phyloP scores from a whole-genome alignment of 1,284 basidiomycete genomes.

The Trametes versicolor region DNA sequence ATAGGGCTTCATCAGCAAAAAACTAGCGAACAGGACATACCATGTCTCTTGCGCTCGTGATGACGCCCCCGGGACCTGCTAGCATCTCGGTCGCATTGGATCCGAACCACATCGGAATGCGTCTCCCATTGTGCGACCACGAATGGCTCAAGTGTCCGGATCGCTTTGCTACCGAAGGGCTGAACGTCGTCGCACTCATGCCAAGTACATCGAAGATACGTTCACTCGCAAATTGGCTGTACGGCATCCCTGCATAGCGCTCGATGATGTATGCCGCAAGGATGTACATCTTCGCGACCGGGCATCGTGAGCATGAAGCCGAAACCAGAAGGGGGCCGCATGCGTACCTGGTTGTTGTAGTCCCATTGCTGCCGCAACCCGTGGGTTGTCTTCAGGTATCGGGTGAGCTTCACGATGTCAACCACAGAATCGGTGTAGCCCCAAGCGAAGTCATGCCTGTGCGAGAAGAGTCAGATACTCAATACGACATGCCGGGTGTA shows the following conservation, averaged over 20 bases:
- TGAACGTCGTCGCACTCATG: conserved; percentile 48
- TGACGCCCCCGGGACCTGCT: conserved; percentile 47
- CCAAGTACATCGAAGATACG: conserved; percentile 45
- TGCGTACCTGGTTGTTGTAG: conserved; percentile 53
- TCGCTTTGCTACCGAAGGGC: conserved; percentile 43
- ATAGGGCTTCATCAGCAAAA: background rate
- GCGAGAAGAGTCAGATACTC: background rate
- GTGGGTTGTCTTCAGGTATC: conserved; percentile 47
- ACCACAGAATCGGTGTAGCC: conserved; percentile 39
- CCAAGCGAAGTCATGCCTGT: conserved; percentile 48
- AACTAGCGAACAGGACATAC: conserved; percentile 25
- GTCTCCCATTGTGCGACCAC: conserved; percentile 36
- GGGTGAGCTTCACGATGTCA: conserved; percentile 44
- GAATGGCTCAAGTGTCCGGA: conserved; percentile 48
- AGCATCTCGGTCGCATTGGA: conserved; percentile 37
- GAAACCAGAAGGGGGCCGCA: background rate
- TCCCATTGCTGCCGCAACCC: conserved; percentile 52
- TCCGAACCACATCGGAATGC: conserved; percentile 43
- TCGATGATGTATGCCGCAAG: conserved; percentile 45
- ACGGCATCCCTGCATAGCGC: conserved; percentile 46
- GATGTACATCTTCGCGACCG: conserved; percentile 22
- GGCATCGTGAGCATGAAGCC: background rate
- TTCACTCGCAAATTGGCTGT: conserved; percentile 40
- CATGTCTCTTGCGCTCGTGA: conserved; percentile 46
- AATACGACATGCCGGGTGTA: too few relatives aligned